Percentiles rank a stretch among this genome's conserved stretches.
Conservation (phyloP, 2,329 filamentous ascomycete species). For the Talaromyces rugulosus region DNA sequence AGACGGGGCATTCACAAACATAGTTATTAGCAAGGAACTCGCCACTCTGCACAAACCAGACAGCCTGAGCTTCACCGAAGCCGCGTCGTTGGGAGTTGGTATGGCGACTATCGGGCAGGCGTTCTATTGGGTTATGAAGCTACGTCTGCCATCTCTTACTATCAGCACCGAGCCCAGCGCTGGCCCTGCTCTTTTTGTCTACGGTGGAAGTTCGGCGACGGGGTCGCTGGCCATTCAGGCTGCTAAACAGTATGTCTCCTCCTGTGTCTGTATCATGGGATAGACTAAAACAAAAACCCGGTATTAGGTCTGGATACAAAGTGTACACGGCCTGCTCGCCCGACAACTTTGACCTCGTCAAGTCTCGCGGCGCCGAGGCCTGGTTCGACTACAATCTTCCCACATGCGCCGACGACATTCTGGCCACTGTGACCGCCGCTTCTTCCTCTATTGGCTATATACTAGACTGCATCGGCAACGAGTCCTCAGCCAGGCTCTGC, state of each 20-base stretch:
- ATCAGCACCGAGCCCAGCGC: neutral
- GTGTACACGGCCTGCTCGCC: neutral
- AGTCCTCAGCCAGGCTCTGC: neutral
- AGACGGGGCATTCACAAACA: neutral
- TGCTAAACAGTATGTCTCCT: neutral
- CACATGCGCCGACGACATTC: neutral
- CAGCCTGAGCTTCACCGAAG: neutral
- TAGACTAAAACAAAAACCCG: neutral
- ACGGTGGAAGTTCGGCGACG: neutral
- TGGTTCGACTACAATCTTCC: neutral
- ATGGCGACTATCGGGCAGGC: neutral
- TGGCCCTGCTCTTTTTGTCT: neutral
- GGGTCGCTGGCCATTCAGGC: neutral
- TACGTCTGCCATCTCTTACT: neutral
- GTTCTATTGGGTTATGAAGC: neutral
- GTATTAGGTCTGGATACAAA: neutral
- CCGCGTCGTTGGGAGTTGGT: neutral
- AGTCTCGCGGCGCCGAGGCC: neutral
- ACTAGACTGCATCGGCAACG: neutral
- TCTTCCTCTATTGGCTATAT: neutral
- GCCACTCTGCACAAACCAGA: neutral
- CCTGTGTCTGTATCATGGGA: neutral
- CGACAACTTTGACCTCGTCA: neutral
- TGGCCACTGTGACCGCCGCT: neutral
- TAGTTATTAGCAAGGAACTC: neutral